phyloP scores from a whole-genome alignment of 495 filamentous ascomycete genomes.

The Penicillium lagena region DNA sequence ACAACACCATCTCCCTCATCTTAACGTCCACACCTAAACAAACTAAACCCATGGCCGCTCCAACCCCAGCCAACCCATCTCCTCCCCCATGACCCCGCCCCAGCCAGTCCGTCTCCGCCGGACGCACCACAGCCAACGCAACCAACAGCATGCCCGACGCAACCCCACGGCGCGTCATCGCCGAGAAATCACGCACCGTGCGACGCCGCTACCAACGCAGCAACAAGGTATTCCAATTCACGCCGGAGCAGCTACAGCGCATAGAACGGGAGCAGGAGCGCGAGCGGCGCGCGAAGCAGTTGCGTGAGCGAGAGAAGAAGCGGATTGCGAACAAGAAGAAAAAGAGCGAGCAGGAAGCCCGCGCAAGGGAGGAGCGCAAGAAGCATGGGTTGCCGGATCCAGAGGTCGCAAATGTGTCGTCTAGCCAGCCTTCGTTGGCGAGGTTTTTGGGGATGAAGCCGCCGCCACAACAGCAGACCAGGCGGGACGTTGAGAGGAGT shows the following conservation, averaged over 20 bases:
- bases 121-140: no score
- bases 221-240: slow-evolving; percentile 36
- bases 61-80: not conserved
- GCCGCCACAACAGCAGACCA: not conserved
- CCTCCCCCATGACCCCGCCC: slow-evolving; percentile 10
- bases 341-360: slow-evolving; percentile 37
- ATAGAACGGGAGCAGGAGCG: slow-evolving; percentile 42
- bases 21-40: no score
- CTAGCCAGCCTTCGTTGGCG: slow-evolving; percentile 42
- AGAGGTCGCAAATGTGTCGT: slow-evolving; percentile 28
- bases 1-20: not conserved
- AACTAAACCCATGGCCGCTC: not conserved
- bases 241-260: slow-evolving; percentile 31
- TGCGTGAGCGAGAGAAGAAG: slow-evolving; percentile 35
- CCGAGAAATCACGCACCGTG: slow-evolving; percentile 40
- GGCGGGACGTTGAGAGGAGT: not conserved
- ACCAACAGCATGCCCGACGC: slow-evolving; percentile 28
- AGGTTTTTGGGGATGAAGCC: slow-evolving; percentile 29
- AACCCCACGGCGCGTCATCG: slow-evolving; percentile 29
- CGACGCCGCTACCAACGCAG: slow-evolving; percentile 43
- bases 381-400: slow-evolving; percentile 39
- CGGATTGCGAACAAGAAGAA: slow-evolving; percentile 37
- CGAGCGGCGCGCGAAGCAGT: slow-evolving; percentile 30
- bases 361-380: slow-evolving; percentile 35
- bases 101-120: slow-evolving; percentile 11